These are phyloP conservation scores for Cyberlindnera meyerae DNA, from an alignment of 805 yeast genomes.

Conservation along the genomic window DNA sequence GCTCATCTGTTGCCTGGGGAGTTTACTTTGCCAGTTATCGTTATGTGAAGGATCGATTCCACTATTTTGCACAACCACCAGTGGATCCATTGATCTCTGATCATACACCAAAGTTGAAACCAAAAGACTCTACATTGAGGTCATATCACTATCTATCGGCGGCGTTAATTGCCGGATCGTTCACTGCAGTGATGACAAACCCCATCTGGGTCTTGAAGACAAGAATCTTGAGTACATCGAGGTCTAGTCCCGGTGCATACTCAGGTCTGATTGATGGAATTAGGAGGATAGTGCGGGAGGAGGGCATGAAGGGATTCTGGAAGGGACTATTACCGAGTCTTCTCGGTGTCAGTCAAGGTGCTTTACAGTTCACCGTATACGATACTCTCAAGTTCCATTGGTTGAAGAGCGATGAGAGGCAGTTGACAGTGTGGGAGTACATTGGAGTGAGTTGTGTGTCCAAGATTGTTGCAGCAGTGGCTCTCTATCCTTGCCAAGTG, in stretches of 20 bases:
- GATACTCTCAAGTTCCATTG: constrained; percentile 60
- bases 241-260: constrained; percentile 46
- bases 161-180: constrained; percentile 67
- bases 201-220: constrained; percentile 97
- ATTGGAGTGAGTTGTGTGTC: constrained; percentile 62
- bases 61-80: constrained; percentile 8
- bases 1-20: constrained; percentile 88
- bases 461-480: constrained; percentile 60
- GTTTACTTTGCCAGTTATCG: constrained; percentile 77
- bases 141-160: constrained; percentile 45
- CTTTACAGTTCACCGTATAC: constrained; percentile 81
- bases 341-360: constrained; percentile 83
- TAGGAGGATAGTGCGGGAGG: constrained; percentile 39
- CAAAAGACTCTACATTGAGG: constrained; percentile 31
- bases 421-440: constrained; percentile 50
- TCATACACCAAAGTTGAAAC: constrained; percentile 7
- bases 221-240: constrained; percentile 45
- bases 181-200: constrained; percentile 75
- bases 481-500: constrained; percentile 82
- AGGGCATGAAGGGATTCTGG: constrained; percentile 64
- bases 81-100: constrained; percentile 5
- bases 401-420: constrained; percentile 20
- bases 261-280: constrained; percentile 54
- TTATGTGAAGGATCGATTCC: constrained; percentile 43
- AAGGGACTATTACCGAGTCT: constrained; percentile 71